These are phyloP conservation scores for Umbilicus rupestris DNA, from an alignment of 164 flowering plant species.

Conservation along the genomic window DNA sequence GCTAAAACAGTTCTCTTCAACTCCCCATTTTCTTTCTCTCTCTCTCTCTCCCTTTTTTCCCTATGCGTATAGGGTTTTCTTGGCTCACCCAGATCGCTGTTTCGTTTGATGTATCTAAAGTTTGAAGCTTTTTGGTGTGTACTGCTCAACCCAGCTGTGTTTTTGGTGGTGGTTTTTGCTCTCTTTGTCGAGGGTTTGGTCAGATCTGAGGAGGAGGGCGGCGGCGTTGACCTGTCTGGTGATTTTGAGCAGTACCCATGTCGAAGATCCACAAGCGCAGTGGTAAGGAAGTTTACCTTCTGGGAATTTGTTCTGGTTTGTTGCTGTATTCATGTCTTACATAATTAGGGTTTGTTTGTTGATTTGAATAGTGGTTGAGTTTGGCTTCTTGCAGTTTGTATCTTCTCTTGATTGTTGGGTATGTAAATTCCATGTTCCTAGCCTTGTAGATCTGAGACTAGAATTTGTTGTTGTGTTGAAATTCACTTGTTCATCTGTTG, in stretches of 20 bases:
- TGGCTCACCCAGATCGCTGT: background rate
- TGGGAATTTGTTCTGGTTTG: background rate
- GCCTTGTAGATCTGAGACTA: no score
- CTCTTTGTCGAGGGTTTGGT: background rate
- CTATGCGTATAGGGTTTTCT: background rate
- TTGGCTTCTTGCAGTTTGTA: no score
- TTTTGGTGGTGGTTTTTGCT: constrained; percentile 6
- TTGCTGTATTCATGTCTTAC: background rate
- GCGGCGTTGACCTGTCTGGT: background rate
- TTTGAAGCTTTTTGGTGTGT: background rate
- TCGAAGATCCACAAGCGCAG: constrained; percentile 3
- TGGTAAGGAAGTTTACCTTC: background rate
- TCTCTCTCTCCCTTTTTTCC: background rate
- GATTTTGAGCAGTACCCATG: constrained; percentile 5
- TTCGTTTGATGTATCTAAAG: background rate
- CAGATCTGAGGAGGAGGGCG: background rate
- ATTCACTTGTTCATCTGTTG: no score
- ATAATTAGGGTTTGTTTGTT: background rate
- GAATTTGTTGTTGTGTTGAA: no score
- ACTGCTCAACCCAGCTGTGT: constrained; percentile 4
- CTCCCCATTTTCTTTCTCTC: background rate
- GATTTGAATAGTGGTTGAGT: no score
- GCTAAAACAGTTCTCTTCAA: background rate
- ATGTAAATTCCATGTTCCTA: no score
- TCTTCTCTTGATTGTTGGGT: no score